A percentile compares a stretch with the other conserved stretches of the same genome.
phyloP scores from a whole-genome alignment of 345 rosid species.

The Eucalyptus albens region DNA sequence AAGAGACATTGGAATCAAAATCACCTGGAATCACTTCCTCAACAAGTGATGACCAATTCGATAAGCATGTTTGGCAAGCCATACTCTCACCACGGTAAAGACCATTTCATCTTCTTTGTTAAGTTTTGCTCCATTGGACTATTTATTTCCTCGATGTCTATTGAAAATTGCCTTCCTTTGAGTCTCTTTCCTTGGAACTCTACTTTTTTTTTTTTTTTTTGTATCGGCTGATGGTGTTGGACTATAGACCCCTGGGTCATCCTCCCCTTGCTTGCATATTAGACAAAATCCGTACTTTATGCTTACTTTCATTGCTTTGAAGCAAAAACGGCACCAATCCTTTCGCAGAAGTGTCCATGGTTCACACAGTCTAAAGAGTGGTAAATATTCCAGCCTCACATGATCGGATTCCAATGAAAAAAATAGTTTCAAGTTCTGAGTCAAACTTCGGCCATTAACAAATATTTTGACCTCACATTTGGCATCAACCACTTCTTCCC shows the following conservation, averaged over 20 bases:
- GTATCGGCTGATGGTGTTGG: neutral
- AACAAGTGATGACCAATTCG: neutral
- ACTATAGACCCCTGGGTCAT: neutral
- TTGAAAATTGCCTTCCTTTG: neutral
- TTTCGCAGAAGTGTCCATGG: fast-evolving
- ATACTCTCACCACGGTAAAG: neutral
- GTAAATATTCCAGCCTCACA: too few relatives aligned
- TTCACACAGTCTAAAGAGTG: too few relatives aligned
- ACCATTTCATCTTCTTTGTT: neutral
- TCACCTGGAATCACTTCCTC: neutral
- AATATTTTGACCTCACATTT: too few relatives aligned
- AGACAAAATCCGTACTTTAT: neutral
- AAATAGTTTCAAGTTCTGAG: fast-evolving
- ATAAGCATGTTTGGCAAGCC: neutral
- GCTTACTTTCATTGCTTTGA: neutral
- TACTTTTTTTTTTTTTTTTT: too few relatives aligned
- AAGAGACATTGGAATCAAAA: neutral
- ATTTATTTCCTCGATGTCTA: neutral
- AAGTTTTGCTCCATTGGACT: neutral
- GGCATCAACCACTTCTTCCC: too few relatives aligned
- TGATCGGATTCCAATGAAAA: too few relatives aligned
- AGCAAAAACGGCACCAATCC: too few relatives aligned
- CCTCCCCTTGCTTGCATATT: neutral
- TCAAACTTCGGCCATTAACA: too few relatives aligned
- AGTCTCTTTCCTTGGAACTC: neutral